Conservation (phyloP, 2,329 filamentous ascomycete genomes). For the Thelonectria olida region DNA sequence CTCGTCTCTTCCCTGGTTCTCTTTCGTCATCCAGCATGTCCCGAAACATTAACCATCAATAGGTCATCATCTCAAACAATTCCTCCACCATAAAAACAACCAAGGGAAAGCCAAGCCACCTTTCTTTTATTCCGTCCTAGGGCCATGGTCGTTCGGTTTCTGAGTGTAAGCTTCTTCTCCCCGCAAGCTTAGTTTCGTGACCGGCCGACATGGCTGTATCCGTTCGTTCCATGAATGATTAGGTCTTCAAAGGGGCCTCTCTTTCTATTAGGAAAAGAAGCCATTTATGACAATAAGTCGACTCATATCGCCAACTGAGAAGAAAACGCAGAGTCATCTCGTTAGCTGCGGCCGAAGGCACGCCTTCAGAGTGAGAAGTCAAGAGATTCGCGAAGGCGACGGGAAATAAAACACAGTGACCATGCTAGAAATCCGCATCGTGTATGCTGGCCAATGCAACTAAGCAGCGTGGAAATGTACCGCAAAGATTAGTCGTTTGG, state of each 20-base stretch:
- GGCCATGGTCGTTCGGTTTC: constrained; percentile 10
- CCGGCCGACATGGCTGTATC: constrained; percentile 10
- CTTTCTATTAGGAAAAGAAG: constrained; percentile 2
- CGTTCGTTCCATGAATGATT: constrained; percentile 23
- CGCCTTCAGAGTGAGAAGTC: background rate
- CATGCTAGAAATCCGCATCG: constrained; percentile 16
- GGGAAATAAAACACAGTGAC: constrained; percentile 16
- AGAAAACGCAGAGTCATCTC: constrained; percentile 11
- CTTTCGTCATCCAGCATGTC: constrained; percentile 4
- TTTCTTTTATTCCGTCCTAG: constrained; percentile 7
- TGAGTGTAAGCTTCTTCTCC: constrained; percentile 4
- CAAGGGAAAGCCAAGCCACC: constrained; percentile 20
- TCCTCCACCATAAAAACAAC: constrained; percentile 4
- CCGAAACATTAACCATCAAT: constrained; percentile 11
- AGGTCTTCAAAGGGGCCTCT: constrained; percentile 21
- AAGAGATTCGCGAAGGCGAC: constrained; percentile 15
- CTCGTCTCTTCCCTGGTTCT: constrained; percentile 10
- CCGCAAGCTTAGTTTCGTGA: constrained; percentile 5
- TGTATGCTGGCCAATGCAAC: constrained; percentile 4
- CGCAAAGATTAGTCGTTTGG: background rate
- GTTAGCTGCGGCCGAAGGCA: background rate
- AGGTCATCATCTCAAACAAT: constrained; percentile 18
- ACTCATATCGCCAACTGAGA: constrained; percentile 1
- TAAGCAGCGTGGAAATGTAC: background rate
- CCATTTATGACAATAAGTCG: background rate